Evolutionary conservation across 202 grass and related monocot genomes (phyloP).

Genomic region (Zizania palustris): DNA sequence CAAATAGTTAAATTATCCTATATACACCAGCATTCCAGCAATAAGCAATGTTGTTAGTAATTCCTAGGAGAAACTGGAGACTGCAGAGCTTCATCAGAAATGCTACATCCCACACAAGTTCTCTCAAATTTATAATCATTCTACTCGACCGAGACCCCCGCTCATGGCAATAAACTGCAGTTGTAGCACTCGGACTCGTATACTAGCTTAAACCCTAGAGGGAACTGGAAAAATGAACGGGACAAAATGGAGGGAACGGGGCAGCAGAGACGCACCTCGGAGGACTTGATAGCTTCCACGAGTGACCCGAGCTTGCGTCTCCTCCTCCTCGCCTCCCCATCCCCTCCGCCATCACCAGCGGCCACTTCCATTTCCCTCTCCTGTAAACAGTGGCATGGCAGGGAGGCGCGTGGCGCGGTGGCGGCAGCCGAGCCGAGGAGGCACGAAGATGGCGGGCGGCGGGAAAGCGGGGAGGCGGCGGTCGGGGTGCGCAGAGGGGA

Average conservation of each 20-base stretch:
- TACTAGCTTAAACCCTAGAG: slow-evolving; percentile 45
- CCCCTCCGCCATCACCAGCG: slow-evolving; percentile 24
- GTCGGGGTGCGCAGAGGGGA: no score
- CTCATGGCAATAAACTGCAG: neutral
- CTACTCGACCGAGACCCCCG: neutral
- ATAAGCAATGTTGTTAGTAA: slow-evolving; percentile 24
- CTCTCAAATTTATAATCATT: neutral
- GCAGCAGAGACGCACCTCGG: slow-evolving; percentile 47
- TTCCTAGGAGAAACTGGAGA: no score
- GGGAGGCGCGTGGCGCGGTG: no score
- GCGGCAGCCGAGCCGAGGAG: no score
- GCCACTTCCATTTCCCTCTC: slow-evolving; percentile 36
- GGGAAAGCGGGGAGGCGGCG: no score
- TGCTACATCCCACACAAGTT: slow-evolving; percentile 2
- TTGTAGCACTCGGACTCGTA: neutral
- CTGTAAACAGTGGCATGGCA: no score
- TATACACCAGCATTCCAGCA: slow-evolving; percentile 5
- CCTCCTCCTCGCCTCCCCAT: slow-evolving; percentile 12
- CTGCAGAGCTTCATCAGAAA: neutral
- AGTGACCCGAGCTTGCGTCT: slow-evolving; percentile 42
- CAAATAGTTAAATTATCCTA: no score
- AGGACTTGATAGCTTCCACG: slow-evolving; percentile 62
- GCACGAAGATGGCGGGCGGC: no score
- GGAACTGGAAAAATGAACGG: slow-evolving; percentile 11
- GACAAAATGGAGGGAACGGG: neutral